A percentile compares a stretch with the other conserved stretches of the same genome.
phyloP scores from a whole-genome alignment of 2,329 filamentous ascomycete genomes.

The Neofusicoccum ribis region DNA sequence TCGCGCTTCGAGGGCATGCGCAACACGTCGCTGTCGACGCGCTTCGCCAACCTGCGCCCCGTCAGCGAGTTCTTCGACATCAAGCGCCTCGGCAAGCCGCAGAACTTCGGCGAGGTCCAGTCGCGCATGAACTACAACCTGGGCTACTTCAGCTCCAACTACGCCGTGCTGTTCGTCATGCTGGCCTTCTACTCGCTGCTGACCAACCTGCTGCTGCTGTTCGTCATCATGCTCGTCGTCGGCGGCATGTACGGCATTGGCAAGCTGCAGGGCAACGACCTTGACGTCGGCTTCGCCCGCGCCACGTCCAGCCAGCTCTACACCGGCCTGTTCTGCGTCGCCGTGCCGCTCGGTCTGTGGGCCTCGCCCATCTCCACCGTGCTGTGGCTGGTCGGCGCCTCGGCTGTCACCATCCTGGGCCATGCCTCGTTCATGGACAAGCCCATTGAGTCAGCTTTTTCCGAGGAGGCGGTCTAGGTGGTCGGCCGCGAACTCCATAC shows the following conservation, averaged over 20 bases:
- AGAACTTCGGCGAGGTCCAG: conserved; percentile 86
- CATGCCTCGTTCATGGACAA: conserved; percentile 97
- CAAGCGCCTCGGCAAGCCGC: conserved; percentile 92
- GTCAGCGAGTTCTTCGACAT: conserved; percentile 92
- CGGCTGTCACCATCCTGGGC: conserved; percentile 88
- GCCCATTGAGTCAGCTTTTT: conserved; percentile 99
- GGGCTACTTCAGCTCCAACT: conserved; percentile 97
- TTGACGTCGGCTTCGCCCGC: conserved; percentile 79
- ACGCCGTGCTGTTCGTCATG: conserved; percentile 90
- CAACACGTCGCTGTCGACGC: conserved; percentile 72
- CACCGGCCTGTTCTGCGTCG: conserved; percentile 79
- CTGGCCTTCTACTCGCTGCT: conserved; percentile 93
- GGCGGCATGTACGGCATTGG: conserved; percentile 89
- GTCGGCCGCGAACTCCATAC: conserved; percentile 99
- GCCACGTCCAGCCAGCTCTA: conserved; percentile 93
- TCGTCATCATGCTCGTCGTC: conserved; percentile 86
- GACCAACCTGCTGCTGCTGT: conserved; percentile 81
- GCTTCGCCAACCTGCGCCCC: conserved; percentile 90
- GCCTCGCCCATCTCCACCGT: conserved; percentile 81
- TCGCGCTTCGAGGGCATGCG: conserved; percentile 85
- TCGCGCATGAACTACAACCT: conserved; percentile 96
- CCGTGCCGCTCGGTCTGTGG: conserved; percentile 80
- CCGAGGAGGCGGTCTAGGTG: conserved; percentile 99
- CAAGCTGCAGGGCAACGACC: conserved; percentile 83
- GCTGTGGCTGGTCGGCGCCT: conserved; percentile 95